These are phyloP conservation scores for Nymphaea thermarum DNA, from an alignment of 164 flowering plant genomes.

Conservation along the genomic window DNA sequence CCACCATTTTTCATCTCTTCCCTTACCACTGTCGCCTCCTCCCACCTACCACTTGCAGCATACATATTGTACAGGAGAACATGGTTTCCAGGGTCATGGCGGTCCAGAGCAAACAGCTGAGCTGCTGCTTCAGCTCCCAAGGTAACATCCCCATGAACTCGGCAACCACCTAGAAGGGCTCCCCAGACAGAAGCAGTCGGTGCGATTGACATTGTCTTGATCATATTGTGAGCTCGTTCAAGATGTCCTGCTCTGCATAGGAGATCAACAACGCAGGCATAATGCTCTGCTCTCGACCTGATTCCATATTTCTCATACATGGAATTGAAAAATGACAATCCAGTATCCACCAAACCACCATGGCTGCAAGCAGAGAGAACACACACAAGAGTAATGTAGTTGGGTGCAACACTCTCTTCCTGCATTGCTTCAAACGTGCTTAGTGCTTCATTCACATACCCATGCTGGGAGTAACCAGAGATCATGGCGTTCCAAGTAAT, in stretches of 20 bases:
- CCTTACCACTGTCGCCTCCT: constrained; percentile 59
- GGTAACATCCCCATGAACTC: constrained; percentile 48
- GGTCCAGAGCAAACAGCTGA: constrained; percentile 63
- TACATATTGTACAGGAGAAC: constrained; percentile 74
- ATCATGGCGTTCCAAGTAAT: constrained; percentile 74
- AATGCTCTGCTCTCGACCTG: constrained; percentile 70
- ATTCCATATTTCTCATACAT: constrained; percentile 50
- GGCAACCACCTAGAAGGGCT: constrained; percentile 66
- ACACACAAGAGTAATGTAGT: constrained; percentile 61
- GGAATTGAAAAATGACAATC: constrained; percentile 50
- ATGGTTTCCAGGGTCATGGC: constrained; percentile 76
- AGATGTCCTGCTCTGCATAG: constrained; percentile 72
- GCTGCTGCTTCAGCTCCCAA: constrained; percentile 66
- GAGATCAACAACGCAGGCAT: constrained; percentile 86
- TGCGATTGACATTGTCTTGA: constrained; percentile 45
- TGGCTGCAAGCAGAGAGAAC: constrained; percentile 71
- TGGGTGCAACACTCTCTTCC: constrained; percentile 22
- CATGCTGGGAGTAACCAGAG: constrained; percentile 75
- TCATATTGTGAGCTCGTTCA: constrained; percentile 52
- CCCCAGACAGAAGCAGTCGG: constrained; percentile 85
- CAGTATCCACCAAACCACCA: constrained; percentile 54
- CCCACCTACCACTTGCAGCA: constrained; percentile 86
- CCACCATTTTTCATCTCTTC: constrained; percentile 68
- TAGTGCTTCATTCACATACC: constrained; percentile 52
- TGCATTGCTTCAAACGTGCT: constrained; percentile 48